Base-by-base conservation (phyloP, 495 filamentous ascomycete species). In the Penicillium lagena region DNA sequence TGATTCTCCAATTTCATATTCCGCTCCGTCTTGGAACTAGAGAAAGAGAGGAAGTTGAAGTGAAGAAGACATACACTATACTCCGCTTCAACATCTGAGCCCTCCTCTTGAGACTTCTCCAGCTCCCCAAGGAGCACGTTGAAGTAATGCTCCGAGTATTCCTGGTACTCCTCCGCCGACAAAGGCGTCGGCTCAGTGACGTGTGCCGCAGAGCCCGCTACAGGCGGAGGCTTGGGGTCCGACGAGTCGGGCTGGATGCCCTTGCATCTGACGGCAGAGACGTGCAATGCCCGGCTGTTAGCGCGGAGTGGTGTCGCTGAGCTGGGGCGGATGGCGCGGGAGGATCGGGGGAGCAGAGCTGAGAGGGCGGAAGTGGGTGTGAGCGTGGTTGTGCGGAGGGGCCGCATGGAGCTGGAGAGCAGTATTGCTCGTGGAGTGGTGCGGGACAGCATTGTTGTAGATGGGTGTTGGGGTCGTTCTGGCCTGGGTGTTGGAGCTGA, bases 31-130 rank as follows among this genome's bases (percentile, higher is more conserved):
- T 22, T 22, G 17, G 28, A 40, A 36, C 28, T 35, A 37, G 13
- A 17, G 11, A 9, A 11, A 28, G 32, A 30, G 29, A 42, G 29
- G 40, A 45, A 15, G n/a, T n/a, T n/a, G n/a, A n/a, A 38, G 12
- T 27, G 35, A 33, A 36, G 12, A 49, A 42, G 36, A 60, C 68
- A 36, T 62, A 79, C 69, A 39, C 61, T 68, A 48, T 78, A 84
- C 56, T 86, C 82, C 7, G 71, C 70, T 40, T 79, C 77, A n/a
- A 78, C 52, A 31, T 77, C 73, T 0, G 64, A 61, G 0, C 71
- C 59, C 12, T 73, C 67, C 44, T 76, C 70, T 35, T 71, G 65
- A 12, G 62, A 39, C 22, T 54, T 58, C 56, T 80, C 77, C 4
- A 80, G 48, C 35, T 70, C 62, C 1, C 31, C 40, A 36, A 75